Base-by-base conservation (phyloP, 305 asterid genomes). In the Solanum hybrid region DNA sequence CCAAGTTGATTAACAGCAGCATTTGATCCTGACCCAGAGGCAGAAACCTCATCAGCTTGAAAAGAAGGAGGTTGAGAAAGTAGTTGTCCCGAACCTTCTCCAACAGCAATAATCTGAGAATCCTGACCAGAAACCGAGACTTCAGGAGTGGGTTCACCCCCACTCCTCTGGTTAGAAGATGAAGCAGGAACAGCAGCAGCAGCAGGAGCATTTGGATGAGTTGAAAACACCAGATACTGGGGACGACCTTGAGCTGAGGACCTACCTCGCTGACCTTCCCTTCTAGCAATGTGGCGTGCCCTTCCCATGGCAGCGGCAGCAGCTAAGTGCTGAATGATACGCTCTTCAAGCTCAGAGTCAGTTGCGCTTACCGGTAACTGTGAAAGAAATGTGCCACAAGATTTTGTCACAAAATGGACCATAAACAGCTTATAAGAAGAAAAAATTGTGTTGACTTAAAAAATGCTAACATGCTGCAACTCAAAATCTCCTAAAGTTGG, bases 241-340 rank as follows among this genome's bases (percentile, higher is more conserved):
- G 98, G 98, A 81, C 95, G 99, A 10, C 96, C 96, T 87, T 94
- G 98, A 85, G 94, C 86, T 10, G 98, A 94, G 86, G 99, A 90
- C 91, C 99, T 94, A 88, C 92, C 91, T 87, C 97, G 91, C 82
- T 94, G 98, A 29, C 96, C 95, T 77, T 94, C 99, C 89, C 99
- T 94, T 88, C 99, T 91, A 88, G 97, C 95, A 85, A 97, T 92
- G 91, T 97, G 96, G 75, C 98, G 97, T 88, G 99, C 96, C 92
- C 99, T 92, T 85, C 99, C 99, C 99, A 96, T 96, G 42, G 99
- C 97, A 35, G 99, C 99, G 4, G 99, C 99, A 69, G 98, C 99
- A 79, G 98, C 98, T 88, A 97, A 94, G 94, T 97, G 99, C 93
- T 97, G 99, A 92, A 97, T 95, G 64, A 97, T 96, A 32, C 97